Base-by-base conservation (phyloP, 2,329 filamentous ascomycete species). In the Thelonectria rubi region DNA sequence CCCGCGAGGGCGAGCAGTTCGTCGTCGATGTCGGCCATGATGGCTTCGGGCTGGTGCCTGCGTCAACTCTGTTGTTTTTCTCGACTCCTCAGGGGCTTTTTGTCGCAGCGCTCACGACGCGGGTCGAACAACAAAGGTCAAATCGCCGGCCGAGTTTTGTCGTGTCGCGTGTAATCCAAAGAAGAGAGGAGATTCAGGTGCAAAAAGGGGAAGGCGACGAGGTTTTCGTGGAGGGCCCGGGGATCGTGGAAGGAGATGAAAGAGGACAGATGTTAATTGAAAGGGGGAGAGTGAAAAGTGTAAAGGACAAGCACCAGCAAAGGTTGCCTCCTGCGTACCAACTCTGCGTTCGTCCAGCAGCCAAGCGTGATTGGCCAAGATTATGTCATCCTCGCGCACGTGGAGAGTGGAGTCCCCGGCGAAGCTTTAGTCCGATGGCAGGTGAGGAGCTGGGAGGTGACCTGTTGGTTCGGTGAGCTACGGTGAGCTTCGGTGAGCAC, bases 1-100 rank as follows among this genome's bases (percentile, higher is more conserved):
- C 93, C 95, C 56, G 94, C 95, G 67, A 98, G 88, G 73, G 92
- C 94, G 67, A 98, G 90, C 68, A 98, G 89, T 81, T 97, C 94
- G 72, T 94, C 93, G 75, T 98, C 94, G 69, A 97, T 86, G 74
- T 94, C 92, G 58, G 92, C 91, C 93, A 97, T 97, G 72, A 67
- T 84, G 63, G 59, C 26, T 57, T 45, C 48, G 34, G 40, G 15
- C 34, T 42, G 47, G 56, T 26, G 52, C 24, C 58, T 52, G 42
- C 24, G 55, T 48, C 53, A n/a, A 60, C 45, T 12, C 50, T 39
- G 55, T 53, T n/a, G n/a, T n/a, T n/a, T n/a, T 52, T 40, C 6
- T 54, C 40, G 52, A 52, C 42, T 58, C 54, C 60, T 71, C 48
- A 67, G 63, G 65, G 60, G 65, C 48, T 60, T 12, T 21, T 30